Evolutionary conservation across 2,329 filamentous ascomycete genomes (phyloP).

Genomic region (Plectosphaerella plurivora): DNA sequence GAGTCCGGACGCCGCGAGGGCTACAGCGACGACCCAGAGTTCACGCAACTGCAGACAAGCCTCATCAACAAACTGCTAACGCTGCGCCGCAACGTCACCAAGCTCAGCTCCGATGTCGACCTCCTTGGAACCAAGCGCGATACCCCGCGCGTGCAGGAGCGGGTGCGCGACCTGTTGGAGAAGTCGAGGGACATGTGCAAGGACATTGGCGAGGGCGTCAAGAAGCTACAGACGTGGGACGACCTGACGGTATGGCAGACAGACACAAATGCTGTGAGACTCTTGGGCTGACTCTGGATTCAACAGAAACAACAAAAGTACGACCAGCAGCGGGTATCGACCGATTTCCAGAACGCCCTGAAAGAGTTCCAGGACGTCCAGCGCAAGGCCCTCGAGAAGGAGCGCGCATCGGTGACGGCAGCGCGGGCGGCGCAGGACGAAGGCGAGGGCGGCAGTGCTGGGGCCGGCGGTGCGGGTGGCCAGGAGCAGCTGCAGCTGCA

Average conservation of each 20-base stretch:
- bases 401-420: conserved; percentile 79
- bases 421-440: conserved; percentile 69
- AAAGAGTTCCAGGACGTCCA: conserved; percentile 93
- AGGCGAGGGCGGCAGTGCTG: conserved; percentile 23
- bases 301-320: conserved; percentile 87
- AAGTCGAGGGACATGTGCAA: conserved; percentile 85
- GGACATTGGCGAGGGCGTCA: conserved; percentile 87
- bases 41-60: conserved; percentile 74
- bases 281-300: background rate
- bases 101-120: conserved; percentile 77
- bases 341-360: conserved; percentile 85
- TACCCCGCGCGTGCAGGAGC: conserved; percentile 83
- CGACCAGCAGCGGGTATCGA: conserved; percentile 89
- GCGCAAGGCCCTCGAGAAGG: conserved; percentile 83
- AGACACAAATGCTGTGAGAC: background rate
- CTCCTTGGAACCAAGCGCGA: conserved; percentile 88
- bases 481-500: conserved; percentile 59
- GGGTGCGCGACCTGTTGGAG: conserved; percentile 82
- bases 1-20: conserved; percentile 69
- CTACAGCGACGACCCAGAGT: conserved; percentile 91
- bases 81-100: conserved; percentile 81
- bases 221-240: conserved; percentile 84
- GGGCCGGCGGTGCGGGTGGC: conserved; percentile 20
- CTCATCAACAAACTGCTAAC: conserved; percentile 87
- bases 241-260: conserved; percentile 64